These are phyloP conservation scores for Oligophagozyma castellii DNA, from an alignment of 1,139 yeast genomes.

Conservation along the genomic window DNA sequence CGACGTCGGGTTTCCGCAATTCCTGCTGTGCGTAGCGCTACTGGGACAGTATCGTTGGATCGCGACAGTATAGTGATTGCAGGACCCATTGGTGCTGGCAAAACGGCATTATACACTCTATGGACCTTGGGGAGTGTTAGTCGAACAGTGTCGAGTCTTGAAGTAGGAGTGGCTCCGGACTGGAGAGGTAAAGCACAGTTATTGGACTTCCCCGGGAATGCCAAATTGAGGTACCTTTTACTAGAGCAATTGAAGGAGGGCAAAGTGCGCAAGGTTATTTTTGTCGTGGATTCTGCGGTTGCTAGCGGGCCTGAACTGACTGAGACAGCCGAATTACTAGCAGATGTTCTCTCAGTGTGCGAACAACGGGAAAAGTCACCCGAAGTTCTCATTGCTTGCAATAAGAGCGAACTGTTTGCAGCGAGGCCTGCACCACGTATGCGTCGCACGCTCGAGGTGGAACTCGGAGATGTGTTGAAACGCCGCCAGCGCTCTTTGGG, in stretches of 20 bases:
- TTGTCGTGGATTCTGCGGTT: constrained; percentile 52
- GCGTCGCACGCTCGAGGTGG: constrained; percentile 43
- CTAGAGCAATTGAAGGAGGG: constrained; percentile 33
- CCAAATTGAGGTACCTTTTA: constrained; percentile 45
- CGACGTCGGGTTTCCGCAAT: constrained; percentile 12
- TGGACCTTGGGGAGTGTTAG: no score
- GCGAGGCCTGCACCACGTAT: constrained; percentile 58
- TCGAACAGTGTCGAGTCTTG: no score
- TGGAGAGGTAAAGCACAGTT: no score
- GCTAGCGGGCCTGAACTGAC: constrained; percentile 32
- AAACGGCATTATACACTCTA: constrained; percentile 53
- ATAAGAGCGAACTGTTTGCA: constrained; percentile 74
- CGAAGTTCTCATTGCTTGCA: constrained; percentile 63
- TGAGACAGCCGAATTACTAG: constrained; percentile 39
- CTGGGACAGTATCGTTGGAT: no score
- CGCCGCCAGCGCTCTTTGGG: no score
- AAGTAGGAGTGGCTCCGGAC: no score
- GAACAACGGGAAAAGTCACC: constrained; percentile 47
- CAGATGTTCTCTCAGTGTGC: constrained; percentile 40
- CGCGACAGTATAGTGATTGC: constrained; percentile 56
- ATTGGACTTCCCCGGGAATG: constrained; percentile 79
- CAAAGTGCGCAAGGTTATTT: constrained; percentile 47
- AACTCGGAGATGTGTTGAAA: constrained; percentile 34
- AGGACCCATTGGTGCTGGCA: constrained; percentile 67
- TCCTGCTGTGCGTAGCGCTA: no score